Percentiles rank a stretch among this genome's conserved stretches.
phyloP scores from a whole-genome alignment of 768 basidiomycete species.

The Mycena rosella region DNA sequence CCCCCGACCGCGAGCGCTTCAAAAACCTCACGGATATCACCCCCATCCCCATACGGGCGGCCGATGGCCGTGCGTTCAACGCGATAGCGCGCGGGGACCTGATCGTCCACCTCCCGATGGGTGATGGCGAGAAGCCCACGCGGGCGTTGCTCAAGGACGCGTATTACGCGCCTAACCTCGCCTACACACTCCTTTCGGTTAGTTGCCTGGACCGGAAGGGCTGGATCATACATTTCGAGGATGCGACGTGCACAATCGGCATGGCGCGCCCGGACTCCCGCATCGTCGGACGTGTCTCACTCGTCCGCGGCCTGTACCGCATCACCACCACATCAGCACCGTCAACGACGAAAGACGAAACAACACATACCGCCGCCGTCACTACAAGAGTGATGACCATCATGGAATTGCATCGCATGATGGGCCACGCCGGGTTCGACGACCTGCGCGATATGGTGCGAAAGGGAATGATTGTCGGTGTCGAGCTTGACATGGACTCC shows the following conservation, averaged over 20 bases:
- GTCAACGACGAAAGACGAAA: neutral
- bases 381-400: constrained; percentile 39
- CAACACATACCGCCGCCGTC: constrained; percentile 26
- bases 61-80: constrained; percentile 20
- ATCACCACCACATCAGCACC: constrained; percentile 25
- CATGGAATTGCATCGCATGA: constrained; percentile 46
- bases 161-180: constrained; percentile 20
- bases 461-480: constrained; percentile 45
- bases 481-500: constrained; percentile 43
- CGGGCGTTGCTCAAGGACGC: constrained; percentile 13
- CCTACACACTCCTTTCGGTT: constrained; percentile 18
- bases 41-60: constrained; percentile 13
- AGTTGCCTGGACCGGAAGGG: constrained; percentile 14
- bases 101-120: constrained; percentile 10
- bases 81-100: constrained; percentile 15
- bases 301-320: constrained; percentile 44
- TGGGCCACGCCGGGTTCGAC: constrained; percentile 51
- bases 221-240: constrained; percentile 28
- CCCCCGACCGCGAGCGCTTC: constrained; percentile 19
- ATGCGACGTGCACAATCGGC: constrained; percentile 9
- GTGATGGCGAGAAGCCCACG: constrained; percentile 15
- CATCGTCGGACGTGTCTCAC: constrained; percentile 40
- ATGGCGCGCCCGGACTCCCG: constrained; percentile 17
- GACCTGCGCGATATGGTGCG: constrained; percentile 44
- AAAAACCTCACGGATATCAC: constrained; percentile 10